phyloP scores from a whole-genome alignment of 176 grass and related monocot species.

The Musa beccarii region DNA sequence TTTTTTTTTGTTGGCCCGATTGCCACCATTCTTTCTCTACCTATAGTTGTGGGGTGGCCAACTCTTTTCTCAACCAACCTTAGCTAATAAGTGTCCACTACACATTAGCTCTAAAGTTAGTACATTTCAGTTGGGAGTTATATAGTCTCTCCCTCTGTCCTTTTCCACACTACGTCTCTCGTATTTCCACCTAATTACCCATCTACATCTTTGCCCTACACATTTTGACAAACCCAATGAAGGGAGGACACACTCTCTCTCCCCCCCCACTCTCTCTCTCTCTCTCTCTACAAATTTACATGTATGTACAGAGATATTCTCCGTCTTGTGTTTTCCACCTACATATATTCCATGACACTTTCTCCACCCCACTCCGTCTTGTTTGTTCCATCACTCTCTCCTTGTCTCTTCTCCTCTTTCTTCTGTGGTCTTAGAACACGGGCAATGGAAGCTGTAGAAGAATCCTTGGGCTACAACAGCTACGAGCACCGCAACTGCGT shows the following conservation, averaged over 20 bases:
- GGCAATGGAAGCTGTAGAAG: neutral
- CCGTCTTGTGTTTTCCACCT: neutral
- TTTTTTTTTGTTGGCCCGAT: too few relatives aligned
- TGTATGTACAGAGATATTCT: too few relatives aligned
- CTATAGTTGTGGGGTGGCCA: constrained; percentile 4
- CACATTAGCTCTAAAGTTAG: neutral
- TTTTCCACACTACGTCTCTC: neutral
- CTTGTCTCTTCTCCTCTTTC: neutral
- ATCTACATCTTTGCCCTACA: too few relatives aligned
- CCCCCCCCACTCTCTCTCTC: neutral
- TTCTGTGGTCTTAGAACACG: neutral
- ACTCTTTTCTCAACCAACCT: neutral
- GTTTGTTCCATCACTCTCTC: neutral
- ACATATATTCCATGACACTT: neutral
- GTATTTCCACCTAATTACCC: neutral
- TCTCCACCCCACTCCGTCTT: neutral
- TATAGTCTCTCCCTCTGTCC: neutral
- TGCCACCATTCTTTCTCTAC: neutral
- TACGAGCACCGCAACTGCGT: neutral
- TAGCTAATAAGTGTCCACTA: neutral
- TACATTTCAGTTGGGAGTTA: neutral
- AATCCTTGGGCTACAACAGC: neutral
- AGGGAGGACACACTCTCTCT: too few relatives aligned
- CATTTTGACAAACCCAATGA: too few relatives aligned
- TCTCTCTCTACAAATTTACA: neutral